Evolutionary conservation across 192 early-diverging fungal genomes (phyloP).

Genomic region (Backusella luteola): DNA sequence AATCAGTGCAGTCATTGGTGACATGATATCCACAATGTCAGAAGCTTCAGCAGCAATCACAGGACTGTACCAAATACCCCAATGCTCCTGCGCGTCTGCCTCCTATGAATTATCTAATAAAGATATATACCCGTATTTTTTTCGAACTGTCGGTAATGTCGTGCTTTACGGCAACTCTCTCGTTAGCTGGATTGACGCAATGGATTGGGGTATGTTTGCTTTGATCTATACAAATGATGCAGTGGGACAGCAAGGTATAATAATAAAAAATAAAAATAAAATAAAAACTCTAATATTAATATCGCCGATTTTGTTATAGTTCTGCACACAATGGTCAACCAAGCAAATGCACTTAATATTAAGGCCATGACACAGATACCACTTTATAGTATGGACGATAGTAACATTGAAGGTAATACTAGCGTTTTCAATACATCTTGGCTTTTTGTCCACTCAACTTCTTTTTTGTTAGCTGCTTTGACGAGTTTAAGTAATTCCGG

Average conservation of each 20-base stretch:
- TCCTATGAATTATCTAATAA: conserved; percentile 23
- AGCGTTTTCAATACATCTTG: no score
- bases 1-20: conserved; percentile 29
- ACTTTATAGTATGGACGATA: neutral
- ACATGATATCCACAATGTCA: conserved; percentile 18
- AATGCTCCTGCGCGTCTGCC: conserved; percentile 21
- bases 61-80: conserved; percentile 21
- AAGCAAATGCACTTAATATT: neutral
- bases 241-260: conserved; percentile 26
- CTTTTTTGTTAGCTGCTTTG: neutral
- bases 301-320: neutral
- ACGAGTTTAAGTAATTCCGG: neutral
- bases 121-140: conserved; percentile 28
- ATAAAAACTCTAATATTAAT: neutral
- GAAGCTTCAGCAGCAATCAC: conserved; percentile 25
- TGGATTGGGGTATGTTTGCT: conserved; percentile 28
- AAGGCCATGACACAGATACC: neutral
- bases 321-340: neutral
- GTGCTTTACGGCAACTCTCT: conserved; percentile 7
- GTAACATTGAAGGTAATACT: conserved; percentile 13
- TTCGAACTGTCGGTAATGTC: conserved; percentile 20
- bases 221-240: conserved; percentile 26
- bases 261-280: neutral
- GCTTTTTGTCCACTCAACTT: neutral
- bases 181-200: conserved; percentile 22